These are phyloP conservation scores for Pinus taeda DNA, from an alignment of 75 land plant species.

Conservation along the genomic window DNA sequence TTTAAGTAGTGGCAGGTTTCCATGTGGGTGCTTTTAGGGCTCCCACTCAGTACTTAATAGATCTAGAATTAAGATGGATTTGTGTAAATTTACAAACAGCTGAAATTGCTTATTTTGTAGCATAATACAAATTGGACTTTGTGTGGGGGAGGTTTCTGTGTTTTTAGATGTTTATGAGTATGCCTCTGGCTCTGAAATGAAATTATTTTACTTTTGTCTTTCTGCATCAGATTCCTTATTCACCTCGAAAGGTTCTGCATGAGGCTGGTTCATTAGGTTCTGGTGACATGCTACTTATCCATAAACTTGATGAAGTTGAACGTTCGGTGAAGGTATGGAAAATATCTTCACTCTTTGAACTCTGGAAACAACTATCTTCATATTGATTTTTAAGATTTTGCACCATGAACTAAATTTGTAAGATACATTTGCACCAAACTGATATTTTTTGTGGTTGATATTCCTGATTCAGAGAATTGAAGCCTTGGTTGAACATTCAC, in stretches of 20 bases:
- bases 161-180: not conserved
- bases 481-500: conserved; percentile 7
- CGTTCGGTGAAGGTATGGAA: conserved; percentile 6
- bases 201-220: no score
- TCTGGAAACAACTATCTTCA: not conserved
- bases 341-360: conserved; percentile 1
- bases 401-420: not conserved
- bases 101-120: not conserved
- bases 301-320: conserved; percentile 10
- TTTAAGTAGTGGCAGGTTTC: no score
- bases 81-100: not conserved
- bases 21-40: no score
- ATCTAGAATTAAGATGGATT: no score
- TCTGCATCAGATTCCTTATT: conserved; percentile 5
- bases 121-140: not conserved
- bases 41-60: no score
- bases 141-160: not conserved
- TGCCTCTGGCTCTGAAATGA: not conserved
- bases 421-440: not conserved
- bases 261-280: not conserved
- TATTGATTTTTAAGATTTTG: not conserved
- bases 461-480: conserved; percentile 6
- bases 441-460: not conserved
- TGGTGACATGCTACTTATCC: not conserved
- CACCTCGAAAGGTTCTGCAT: not conserved